These are phyloP conservation scores for Citrullus mucosospermus DNA, from an alignment of 306 rosid species.

Conservation along the genomic window DNA sequence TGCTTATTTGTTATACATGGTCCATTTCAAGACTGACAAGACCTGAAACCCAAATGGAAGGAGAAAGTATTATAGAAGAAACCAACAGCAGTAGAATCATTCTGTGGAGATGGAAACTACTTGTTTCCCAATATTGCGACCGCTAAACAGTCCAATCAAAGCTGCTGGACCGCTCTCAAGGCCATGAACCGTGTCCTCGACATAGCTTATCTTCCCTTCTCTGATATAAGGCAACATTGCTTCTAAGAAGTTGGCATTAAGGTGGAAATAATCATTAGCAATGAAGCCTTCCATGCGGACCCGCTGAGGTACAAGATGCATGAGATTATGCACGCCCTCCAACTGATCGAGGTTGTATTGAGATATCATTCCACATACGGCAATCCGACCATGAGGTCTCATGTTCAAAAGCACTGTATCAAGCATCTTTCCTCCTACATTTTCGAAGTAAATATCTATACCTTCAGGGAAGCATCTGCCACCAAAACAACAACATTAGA, in stretches of 20 bases:
- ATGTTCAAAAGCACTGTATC: slow-evolving; percentile 26
- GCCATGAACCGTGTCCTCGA: slow-evolving; percentile 25
- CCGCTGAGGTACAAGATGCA: neutral
- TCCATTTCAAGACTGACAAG: no score
- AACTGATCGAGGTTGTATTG: slow-evolving; percentile 25
- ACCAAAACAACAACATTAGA: neutral
- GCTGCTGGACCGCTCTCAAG: slow-evolving; percentile 17
- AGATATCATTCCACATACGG: slow-evolving; percentile 28
- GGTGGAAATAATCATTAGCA: slow-evolving; percentile 3
- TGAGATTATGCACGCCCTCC: slow-evolving; percentile 19
- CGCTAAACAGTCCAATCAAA: slow-evolving; percentile 19
- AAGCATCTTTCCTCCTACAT: slow-evolving; percentile 24
- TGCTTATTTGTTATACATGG: no score
- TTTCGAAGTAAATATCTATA: slow-evolving; percentile 3
- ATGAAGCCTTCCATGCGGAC: slow-evolving; percentile 13
- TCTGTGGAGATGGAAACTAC: slow-evolving; percentile 6
- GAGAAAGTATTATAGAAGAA: no score
- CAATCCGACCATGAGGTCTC: slow-evolving; percentile 14
- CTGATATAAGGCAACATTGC: slow-evolving; percentile 11
- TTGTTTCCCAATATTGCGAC: slow-evolving; percentile 28
- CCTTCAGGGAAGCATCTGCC: slow-evolving; percentile 5
- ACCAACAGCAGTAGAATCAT: neutral
- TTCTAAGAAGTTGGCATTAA: slow-evolving; percentile 13
- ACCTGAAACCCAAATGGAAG: no score
- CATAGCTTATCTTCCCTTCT: slow-evolving; percentile 16